These are phyloP conservation scores for Rhodamnia rubescens DNA, from an alignment of 345 rosid genomes.

Conservation along the genomic window DNA sequence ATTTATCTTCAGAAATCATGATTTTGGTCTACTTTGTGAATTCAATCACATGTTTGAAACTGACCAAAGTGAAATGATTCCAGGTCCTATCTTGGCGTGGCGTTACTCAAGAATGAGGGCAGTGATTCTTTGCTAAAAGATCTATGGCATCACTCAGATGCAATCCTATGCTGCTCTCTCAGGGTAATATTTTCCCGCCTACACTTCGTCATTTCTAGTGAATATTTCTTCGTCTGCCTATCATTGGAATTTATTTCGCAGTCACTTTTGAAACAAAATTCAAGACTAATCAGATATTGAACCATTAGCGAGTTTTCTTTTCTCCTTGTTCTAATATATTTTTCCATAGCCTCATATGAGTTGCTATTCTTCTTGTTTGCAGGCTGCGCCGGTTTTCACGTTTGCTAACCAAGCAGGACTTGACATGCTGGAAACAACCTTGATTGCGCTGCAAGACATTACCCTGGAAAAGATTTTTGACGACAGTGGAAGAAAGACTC, in stretches of 20 bases:
- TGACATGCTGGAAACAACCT: conserved; percentile 96
- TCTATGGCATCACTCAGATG: conserved; percentile 87
- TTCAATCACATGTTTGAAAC: not conserved
- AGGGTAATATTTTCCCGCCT: conserved; percentile 22
- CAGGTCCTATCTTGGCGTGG: conserved; percentile 79
- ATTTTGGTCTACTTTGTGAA: not conserved
- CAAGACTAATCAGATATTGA: not conserved
- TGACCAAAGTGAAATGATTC: not conserved
- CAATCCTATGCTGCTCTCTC: conserved; percentile 85
- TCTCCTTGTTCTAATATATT: not conserved
- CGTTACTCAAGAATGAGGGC: conserved; percentile 67
- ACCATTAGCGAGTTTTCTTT: not conserved
- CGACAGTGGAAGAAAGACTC: conserved; percentile 54
- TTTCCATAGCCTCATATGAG: not conserved
- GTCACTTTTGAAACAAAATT: not conserved
- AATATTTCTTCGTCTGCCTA: not conserved
- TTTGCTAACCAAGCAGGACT: conserved; percentile 95
- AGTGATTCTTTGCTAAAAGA: conserved; percentile 60
- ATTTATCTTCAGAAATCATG: not conserved
- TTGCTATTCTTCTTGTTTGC: conserved; percentile 2
- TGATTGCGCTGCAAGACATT: conserved; percentile 71
- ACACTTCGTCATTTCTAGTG: not conserved
- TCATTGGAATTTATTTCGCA: not conserved
- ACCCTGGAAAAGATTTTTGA: conserved; percentile 69
- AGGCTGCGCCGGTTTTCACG: conserved; percentile 66